Conservation (phyloP, 129 eudicot genomes). For the Flaveria linearis region DNA sequence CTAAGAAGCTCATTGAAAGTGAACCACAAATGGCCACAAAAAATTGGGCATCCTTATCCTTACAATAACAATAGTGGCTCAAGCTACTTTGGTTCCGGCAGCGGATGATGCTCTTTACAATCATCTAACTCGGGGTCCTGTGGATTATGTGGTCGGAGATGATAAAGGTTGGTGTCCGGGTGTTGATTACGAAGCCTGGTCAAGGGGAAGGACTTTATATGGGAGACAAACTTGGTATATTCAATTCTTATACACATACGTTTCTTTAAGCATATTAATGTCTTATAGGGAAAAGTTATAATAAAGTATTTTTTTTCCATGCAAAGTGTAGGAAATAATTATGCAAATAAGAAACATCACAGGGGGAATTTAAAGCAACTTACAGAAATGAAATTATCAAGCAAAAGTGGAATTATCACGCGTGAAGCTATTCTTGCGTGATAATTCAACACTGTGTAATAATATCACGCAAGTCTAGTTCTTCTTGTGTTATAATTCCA, state of each 20-base stretch:
- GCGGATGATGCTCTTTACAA: neutral
- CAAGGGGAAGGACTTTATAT: slow-evolving; percentile 23
- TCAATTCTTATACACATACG: neutral
- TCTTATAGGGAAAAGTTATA: no score
- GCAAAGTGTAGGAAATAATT: no score
- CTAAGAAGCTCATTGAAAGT: neutral
- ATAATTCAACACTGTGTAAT: no score
- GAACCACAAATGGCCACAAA: slow-evolving; percentile 24
- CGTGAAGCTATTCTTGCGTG: no score
- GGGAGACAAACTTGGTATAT: slow-evolving; percentile 37
- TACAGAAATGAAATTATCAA: no score
- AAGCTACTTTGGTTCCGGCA: neutral
- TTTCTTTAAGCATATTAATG: neutral
- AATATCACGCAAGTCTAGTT: no score
- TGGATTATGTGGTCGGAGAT: neutral
- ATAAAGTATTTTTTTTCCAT: no score
- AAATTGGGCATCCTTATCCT: slow-evolving; percentile 15
- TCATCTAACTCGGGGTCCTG: neutral
- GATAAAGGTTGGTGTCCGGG: neutral
- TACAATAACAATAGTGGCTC: slow-evolving; percentile 10
- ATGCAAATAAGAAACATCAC: no score
- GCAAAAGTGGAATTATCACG: no score
- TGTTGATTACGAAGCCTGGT: slow-evolving; percentile 36
- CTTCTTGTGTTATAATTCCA: no score
- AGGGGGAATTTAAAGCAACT: no score